Evolutionary conservation across 495 filamentous ascomycete species (phyloP).

Genomic region (Hypoxylon fuscum): DNA sequence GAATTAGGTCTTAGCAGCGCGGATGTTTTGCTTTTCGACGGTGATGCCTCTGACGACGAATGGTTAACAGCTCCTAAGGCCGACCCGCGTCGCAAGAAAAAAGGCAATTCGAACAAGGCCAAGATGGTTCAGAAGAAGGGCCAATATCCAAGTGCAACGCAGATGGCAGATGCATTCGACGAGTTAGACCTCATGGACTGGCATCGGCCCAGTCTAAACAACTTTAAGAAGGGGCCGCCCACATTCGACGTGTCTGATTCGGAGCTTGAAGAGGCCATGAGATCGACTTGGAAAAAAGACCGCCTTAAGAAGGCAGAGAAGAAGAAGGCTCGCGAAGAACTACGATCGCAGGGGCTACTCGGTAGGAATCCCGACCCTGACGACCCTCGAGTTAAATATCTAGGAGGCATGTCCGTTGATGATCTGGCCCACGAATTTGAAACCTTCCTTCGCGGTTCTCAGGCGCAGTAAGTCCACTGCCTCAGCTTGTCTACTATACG

Average conservation of each 20-base stretch:
- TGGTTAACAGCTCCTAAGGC: slow-evolving; percentile 19
- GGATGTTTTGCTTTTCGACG: slow-evolving; percentile 66
- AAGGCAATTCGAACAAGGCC: slow-evolving; percentile 34
- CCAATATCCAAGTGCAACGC: slow-evolving; percentile 65
- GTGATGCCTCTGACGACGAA: slow-evolving; percentile 24
- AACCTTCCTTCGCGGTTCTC: slow-evolving; percentile 70
- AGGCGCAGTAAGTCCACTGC: slow-evolving; percentile 64
- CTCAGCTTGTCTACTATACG: background rate
- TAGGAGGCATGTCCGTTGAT: slow-evolving; percentile 71
- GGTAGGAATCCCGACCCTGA: slow-evolving; percentile 69
- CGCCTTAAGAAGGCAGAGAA: slow-evolving; percentile 80
- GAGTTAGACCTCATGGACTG: slow-evolving; percentile 87
- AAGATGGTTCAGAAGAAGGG: slow-evolving; percentile 38
- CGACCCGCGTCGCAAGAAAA: slow-evolving; percentile 33
- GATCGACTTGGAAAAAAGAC: slow-evolving; percentile 75
- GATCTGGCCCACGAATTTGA: slow-evolving; percentile 78
- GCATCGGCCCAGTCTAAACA: slow-evolving; percentile 62
- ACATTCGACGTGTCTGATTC: slow-evolving; percentile 72
- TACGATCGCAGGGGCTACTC: slow-evolving; percentile 81
- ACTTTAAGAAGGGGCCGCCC: slow-evolving; percentile 52
- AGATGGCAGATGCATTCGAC: slow-evolving; percentile 77
- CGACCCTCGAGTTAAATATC: slow-evolving; percentile 77
- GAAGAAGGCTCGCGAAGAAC: slow-evolving; percentile 80
- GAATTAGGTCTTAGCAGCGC: slow-evolving; percentile 68
- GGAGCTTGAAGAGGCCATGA: slow-evolving; percentile 72